A percentile compares a stretch with the other conserved stretches of the same genome.
These are phyloP conservation scores for Lecanicillium sp. DNA, from an alignment of 2,329 filamentous ascomycete genomes.

Conservation along the genomic window DNA sequence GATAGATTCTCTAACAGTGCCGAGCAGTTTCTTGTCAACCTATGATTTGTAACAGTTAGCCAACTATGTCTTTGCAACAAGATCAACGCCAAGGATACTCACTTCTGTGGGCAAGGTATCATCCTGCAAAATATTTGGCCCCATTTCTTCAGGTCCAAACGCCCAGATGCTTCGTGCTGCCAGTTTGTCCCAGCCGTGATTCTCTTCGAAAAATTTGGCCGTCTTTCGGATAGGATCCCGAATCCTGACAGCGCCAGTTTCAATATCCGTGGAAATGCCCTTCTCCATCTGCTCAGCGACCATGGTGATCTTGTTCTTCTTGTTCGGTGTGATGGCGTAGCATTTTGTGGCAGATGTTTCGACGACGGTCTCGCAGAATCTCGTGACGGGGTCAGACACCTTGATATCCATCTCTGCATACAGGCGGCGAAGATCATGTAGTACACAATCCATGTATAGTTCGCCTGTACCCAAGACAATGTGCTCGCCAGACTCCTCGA, in stretches of 20 bases:
- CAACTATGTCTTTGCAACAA: slow-evolving; percentile 24
- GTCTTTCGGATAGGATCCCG: slow-evolving; percentile 88
- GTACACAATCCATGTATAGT: slow-evolving; percentile 98
- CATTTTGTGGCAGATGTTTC: slow-evolving; percentile 97
- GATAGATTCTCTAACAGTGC: slow-evolving; percentile 82
- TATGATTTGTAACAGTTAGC: no score
- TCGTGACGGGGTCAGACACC: slow-evolving; percentile 92
- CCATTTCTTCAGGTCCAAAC: slow-evolving; percentile 90
- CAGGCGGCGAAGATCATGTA: slow-evolving; percentile 86
- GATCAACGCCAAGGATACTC: slow-evolving; percentile 22
- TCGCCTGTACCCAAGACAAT: slow-evolving; percentile 92
- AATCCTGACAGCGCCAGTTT: slow-evolving; percentile 82
- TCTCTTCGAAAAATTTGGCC: slow-evolving; percentile 94
- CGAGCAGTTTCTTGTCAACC: slow-evolving; percentile 85
- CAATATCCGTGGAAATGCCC: slow-evolving; percentile 91
- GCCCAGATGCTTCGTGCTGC: slow-evolving; percentile 96
- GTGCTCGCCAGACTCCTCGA: slow-evolving; percentile 96
- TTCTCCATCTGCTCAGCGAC: slow-evolving; percentile 92
- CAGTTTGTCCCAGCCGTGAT: slow-evolving; percentile 93
- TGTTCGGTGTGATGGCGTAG: slow-evolving; percentile 95
- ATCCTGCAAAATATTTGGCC: slow-evolving; percentile 92
- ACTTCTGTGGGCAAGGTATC: slow-evolving; percentile 88
- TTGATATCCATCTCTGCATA: slow-evolving; percentile 99
- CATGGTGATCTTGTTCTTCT: slow-evolving; percentile 99
- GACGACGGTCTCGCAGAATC: slow-evolving; percentile 96